These are phyloP conservation scores for Coemansia biformis DNA, from an alignment of 192 early-diverging fungal genomes.

Conservation along the genomic window DNA sequence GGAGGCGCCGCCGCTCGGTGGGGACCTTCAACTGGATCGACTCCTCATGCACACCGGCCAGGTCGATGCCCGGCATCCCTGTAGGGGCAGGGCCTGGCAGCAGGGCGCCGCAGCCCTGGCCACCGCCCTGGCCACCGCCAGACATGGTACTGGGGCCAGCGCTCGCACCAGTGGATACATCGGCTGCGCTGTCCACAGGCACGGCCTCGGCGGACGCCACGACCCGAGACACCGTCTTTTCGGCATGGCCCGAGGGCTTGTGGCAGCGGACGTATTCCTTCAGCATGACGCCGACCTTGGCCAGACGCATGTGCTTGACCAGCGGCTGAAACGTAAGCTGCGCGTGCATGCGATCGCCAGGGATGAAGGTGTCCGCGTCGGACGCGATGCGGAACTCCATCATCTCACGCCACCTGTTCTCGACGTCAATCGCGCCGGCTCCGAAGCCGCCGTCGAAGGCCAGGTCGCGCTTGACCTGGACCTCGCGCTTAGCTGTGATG, in stretches of 20 bases:
- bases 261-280: conserved; percentile 50
- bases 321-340: conserved; percentile 42
- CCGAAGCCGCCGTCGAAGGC: conserved; percentile 40
- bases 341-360: conserved; percentile 30
- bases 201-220: conserved; percentile 25
- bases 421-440: conserved; percentile 42
- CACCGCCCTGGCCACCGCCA: too few relatives aligned
- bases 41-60: conserved; percentile 33
- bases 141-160: too few relatives aligned
- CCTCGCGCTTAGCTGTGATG: conserved; percentile 18
- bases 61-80: conserved; percentile 21
- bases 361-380: conserved; percentile 38
- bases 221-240: conserved; percentile 41
- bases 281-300: conserved; percentile 36
- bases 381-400: conserved; percentile 36
- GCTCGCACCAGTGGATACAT: too few relatives aligned
- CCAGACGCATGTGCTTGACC: conserved; percentile 41
- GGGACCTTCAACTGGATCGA: conserved; percentile 26
- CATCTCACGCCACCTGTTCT: conserved; percentile 45
- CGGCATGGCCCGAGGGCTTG: conserved; percentile 32
- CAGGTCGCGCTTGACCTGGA: conserved; percentile 44
- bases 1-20: conserved; percentile 23
- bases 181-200: neutral
- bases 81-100: neutral
- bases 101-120: neutral